These are phyloP conservation scores for Tylopilus plumbeoviolaceoides DNA, from an alignment of 768 basidiomycete species.

Conservation along the genomic window DNA sequence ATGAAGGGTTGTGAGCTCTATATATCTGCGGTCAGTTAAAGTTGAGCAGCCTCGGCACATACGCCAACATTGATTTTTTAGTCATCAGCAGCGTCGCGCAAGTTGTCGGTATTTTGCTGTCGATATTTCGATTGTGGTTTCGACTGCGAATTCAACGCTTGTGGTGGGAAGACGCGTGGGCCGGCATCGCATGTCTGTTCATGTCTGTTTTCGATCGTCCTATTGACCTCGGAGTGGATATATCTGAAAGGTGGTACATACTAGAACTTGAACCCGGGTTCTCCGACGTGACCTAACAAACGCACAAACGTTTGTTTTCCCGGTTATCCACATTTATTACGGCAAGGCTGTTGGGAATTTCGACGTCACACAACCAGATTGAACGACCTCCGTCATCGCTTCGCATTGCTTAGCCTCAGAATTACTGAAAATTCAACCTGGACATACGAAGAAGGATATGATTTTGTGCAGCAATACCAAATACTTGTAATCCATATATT, in stretches of 20 bases:
- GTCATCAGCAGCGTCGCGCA: neutral
- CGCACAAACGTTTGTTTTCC: too few relatives aligned
- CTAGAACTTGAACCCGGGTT: too few relatives aligned
- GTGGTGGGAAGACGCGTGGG: neutral
- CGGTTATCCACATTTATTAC: too few relatives aligned
- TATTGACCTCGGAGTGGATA: conserved; percentile 9
- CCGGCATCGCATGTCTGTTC: neutral
- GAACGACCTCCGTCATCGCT: conserved; percentile 2
- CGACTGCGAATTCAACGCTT: conserved; percentile 1
- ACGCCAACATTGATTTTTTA: neutral
- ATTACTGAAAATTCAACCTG: neutral
- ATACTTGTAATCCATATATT: neutral
- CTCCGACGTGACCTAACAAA: too few relatives aligned
- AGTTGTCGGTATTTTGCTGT: conserved; percentile 6
- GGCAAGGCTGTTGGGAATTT: neutral
- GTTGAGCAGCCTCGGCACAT: neutral
- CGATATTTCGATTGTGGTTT: conserved; percentile 18
- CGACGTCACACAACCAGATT: neutral
- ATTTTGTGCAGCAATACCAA: neutral
- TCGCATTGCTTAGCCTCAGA: neutral
- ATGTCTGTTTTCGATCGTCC: neutral
- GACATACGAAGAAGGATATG: neutral
- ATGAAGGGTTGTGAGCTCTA: neutral
- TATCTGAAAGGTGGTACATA: conserved; percentile 17
- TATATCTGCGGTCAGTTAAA: neutral